Conservation (phyloP, 2,329 filamentous ascomycete species). For the Fusarium sp. region DNA sequence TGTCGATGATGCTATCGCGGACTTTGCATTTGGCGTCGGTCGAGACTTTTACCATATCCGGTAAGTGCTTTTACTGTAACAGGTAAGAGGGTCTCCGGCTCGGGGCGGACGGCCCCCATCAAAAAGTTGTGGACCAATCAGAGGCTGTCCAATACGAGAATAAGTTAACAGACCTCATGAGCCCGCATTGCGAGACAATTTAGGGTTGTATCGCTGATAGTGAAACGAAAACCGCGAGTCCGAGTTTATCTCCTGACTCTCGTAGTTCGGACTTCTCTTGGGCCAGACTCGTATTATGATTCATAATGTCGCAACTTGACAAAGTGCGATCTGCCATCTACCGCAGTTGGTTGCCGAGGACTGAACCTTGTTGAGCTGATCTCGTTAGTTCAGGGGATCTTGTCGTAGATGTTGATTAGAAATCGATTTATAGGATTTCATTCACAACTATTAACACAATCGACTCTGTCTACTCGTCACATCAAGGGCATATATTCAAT, state of each 20-base stretch:
- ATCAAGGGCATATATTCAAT: not conserved
- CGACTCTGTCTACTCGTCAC: accelerated
- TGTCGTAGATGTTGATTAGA: not conserved
- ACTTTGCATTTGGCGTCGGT: not conserved
- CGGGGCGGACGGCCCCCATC: not conserved
- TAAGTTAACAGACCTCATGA: not conserved
- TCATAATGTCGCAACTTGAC: not conserved
- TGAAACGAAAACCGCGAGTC: not conserved
- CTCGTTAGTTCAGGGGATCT: not conserved
- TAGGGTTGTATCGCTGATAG: not conserved
- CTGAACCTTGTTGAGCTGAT: not conserved
- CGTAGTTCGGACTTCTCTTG: not conserved
- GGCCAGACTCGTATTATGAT: not conserved
- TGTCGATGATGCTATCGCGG: conserved; percentile 17
- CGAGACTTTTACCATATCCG: conserved; percentile 10
- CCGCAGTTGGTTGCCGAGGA: not conserved
- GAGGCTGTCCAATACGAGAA: conserved; percentile 13
- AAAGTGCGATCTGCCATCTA: not conserved
- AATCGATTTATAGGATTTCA: accelerated
- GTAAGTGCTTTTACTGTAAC: conserved; percentile 13
- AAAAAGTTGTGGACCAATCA: not conserved
- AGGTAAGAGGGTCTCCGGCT: conserved; percentile 5
- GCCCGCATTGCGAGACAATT: not conserved
- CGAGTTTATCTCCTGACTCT: not conserved
- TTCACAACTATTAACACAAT: accelerated